Percentiles rank a stretch among this genome's conserved stretches.
Conservation (phyloP, 2,329 filamentous ascomycete genomes). For the Claviceps humidiphila region DNA sequence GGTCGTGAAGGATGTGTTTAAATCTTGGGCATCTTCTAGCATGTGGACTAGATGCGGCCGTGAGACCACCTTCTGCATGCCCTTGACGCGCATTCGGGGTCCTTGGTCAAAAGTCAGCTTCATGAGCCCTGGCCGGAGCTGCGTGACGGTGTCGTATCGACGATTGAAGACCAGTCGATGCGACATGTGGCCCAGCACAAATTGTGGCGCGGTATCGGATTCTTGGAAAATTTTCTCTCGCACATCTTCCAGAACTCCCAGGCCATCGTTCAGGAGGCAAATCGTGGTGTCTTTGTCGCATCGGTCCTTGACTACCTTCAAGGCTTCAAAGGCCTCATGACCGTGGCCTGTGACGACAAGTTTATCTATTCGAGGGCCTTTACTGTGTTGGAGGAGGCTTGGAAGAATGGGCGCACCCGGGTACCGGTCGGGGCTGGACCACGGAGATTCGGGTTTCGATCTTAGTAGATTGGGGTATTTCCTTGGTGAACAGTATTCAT, state of each 20-base stretch:
- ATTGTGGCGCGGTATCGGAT: slow-evolving; percentile 52
- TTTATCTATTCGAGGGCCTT: slow-evolving; percentile 48
- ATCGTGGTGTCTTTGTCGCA: slow-evolving; percentile 58
- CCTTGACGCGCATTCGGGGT: slow-evolving; percentile 7
- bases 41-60: slow-evolving; percentile 12
- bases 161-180: slow-evolving; percentile 31
- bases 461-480: slow-evolving; percentile 20
- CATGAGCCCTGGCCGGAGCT: slow-evolving; percentile 21
- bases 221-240: slow-evolving; percentile 59
- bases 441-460: slow-evolving; percentile 9
- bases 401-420: no score
- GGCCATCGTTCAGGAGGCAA: slow-evolving; percentile 65
- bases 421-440: slow-evolving; percentile 5
- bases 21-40: slow-evolving; percentile 10
- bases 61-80: slow-evolving; percentile 9
- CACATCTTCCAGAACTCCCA: slow-evolving; percentile 72
- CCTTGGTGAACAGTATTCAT: slow-evolving; percentile 8
- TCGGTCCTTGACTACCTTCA: slow-evolving; percentile 49
- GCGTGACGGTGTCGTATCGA: slow-evolving; percentile 24
- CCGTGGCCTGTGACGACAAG: slow-evolving; percentile 51
- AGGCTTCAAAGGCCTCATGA: slow-evolving; percentile 41
- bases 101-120: slow-evolving; percentile 16
- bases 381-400: slow-evolving; percentile 6
- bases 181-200: slow-evolving; percentile 55
- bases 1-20: slow-evolving; percentile 11